These are phyloP conservation scores for Yamadazyma atmosphaerica DNA, from an alignment of 1,139 yeast species.

Conservation along the genomic window DNA sequence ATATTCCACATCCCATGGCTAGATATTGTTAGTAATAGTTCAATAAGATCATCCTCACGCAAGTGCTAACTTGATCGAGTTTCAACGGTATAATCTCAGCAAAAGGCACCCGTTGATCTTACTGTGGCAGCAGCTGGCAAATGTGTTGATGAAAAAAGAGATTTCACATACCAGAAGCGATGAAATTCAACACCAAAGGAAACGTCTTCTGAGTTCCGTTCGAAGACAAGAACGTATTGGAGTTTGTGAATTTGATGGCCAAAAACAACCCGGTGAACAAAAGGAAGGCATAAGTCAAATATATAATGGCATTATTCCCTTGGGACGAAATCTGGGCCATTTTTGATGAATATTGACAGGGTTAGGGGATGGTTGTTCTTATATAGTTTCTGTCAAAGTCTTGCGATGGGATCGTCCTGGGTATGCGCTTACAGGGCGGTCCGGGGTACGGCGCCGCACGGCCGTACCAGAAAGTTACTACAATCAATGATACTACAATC, in stretches of 20 bases:
- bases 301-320: conserved; percentile 71
- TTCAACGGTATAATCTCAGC: conserved; percentile 77
- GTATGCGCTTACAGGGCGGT: conserved; percentile 10
- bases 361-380: too few species aligned
- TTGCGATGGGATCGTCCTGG: neutral
- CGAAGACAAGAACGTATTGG: conserved; percentile 62
- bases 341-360: too few species aligned
- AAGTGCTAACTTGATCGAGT: conserved; percentile 89
- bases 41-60: conserved; percentile 68
- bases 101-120: conserved; percentile 51
- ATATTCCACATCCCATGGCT: conserved; percentile 91
- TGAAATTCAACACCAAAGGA: conserved; percentile 82
- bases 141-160: too few species aligned
- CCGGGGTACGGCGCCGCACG: too few species aligned
- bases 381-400: neutral
- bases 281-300: conserved; percentile 68
- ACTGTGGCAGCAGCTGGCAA: neutral
- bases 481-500: too few species aligned
- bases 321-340: conserved; percentile 34
- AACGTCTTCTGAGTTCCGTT: conserved; percentile 79
- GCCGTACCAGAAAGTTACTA: too few species aligned
- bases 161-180: conserved; percentile 77
- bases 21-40: conserved; percentile 20
- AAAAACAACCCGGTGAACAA: conserved; percentile 59
- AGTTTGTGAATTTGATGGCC: conserved; percentile 52